Conservation (phyloP, 1,284 basidiomycete species). For the Papiliotrema nemorosa region DNA sequence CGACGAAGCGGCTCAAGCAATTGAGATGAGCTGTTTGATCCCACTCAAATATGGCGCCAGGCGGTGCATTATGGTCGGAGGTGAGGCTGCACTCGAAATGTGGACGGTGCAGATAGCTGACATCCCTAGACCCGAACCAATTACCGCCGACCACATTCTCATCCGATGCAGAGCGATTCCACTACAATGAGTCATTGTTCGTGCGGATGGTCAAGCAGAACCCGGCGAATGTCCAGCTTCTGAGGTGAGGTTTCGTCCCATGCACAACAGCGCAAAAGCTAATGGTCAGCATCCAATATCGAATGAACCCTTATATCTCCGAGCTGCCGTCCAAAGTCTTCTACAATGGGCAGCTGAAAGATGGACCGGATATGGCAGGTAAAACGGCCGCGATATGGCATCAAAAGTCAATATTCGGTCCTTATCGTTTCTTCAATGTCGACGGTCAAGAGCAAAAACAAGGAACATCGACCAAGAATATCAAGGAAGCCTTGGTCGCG, state of each 20-base stretch:
- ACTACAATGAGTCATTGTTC: constrained; percentile 89
- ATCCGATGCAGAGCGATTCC: constrained; percentile 70
- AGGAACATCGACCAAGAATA: constrained; percentile 75
- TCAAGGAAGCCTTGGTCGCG: constrained; percentile 70
- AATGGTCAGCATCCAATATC: constrained; percentile 76
- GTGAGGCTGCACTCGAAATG: constrained; percentile 48
- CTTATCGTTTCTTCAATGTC: constrained; percentile 88
- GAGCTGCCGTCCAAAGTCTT: constrained; percentile 84
- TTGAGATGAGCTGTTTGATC: constrained; percentile 94
- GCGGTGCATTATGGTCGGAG: constrained; percentile 91
- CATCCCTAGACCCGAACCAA: constrained; percentile 79
- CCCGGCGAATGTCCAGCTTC: constrained; percentile 77
- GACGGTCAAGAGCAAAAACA: constrained; percentile 48
- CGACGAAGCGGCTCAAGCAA: constrained; percentile 96
- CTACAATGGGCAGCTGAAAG: constrained; percentile 74
- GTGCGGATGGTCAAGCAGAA: constrained; percentile 81
- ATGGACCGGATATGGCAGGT: constrained; percentile 82
- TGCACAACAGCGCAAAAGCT: background rate
- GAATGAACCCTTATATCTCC: constrained; percentile 98
- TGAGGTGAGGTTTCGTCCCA: constrained; percentile 60
- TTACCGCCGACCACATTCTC: constrained; percentile 96
- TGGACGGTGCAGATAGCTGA: constrained; percentile 1
- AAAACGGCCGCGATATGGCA: constrained; percentile 91
- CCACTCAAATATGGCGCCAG: constrained; percentile 84
- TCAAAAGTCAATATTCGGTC: constrained; percentile 68